Evolutionary conservation across 2,329 filamentous ascomycete species (phyloP).

Genomic region (Ophiostoma angusticollis): DNA sequence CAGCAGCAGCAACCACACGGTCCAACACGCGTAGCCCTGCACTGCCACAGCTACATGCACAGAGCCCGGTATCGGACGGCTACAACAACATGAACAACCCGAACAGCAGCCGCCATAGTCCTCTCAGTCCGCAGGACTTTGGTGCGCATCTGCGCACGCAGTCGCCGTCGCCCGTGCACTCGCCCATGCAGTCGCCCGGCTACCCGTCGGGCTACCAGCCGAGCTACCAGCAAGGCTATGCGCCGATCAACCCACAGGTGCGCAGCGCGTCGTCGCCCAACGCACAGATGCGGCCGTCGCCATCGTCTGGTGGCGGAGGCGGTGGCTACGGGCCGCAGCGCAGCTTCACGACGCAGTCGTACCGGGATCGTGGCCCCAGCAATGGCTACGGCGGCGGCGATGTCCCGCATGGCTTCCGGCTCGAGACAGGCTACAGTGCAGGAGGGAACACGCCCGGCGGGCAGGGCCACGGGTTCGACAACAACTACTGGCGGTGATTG

Average conservation of each 20-base stretch:
- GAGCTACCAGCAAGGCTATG: neutral
- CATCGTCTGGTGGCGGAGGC: neutral
- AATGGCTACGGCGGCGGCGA: neutral
- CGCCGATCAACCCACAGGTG: neutral
- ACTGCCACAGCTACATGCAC: too few species aligned
- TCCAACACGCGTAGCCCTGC: too few species aligned
- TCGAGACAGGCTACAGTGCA: too few species aligned
- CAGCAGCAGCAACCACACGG: too few species aligned
- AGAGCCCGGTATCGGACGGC: too few species aligned
- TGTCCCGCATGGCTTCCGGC: too few species aligned
- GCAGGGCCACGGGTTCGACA: constrained; percentile 1
- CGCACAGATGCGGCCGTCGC: constrained; percentile 4
- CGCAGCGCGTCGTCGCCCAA: constrained; percentile 18
- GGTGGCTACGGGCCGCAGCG: constrained; percentile 6
- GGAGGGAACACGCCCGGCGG: neutral
- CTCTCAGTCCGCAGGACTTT: neutral
- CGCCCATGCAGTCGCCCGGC: neutral
- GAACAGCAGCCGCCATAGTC: constrained; percentile 1
- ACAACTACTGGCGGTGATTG: constrained; percentile 9
- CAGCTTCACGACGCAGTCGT: constrained; percentile 9
- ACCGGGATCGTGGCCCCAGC: neutral
- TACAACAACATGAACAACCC: constrained; percentile 9
- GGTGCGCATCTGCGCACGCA: neutral
- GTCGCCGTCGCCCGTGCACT: neutral
- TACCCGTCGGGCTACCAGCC: neutral